Percentiles rank a stretch among this genome's conserved stretches.
phyloP scores from a whole-genome alignment of 495 filamentous ascomycete genomes.

The Aspergillus incahuasiensis region DNA sequence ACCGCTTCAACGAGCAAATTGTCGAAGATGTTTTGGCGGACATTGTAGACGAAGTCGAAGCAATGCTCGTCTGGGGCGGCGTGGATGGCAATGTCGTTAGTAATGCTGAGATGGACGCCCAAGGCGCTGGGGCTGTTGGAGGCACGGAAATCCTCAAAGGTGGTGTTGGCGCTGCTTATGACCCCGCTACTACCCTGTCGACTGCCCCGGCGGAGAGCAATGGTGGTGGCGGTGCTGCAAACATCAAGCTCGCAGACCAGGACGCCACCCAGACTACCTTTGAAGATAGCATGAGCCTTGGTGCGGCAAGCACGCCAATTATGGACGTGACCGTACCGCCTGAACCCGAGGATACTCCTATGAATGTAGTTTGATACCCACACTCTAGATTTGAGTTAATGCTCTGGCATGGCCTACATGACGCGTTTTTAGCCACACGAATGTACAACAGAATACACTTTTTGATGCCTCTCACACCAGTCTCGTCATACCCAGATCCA shows the following conservation, averaged over 20 bases:
- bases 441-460: too few species aligned
- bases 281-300: conserved; percentile 29
- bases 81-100: conserved; percentile 36
- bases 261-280: conserved; percentile 16
- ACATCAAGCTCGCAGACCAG: conserved; percentile 6
- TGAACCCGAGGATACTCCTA: conserved; percentile 6
- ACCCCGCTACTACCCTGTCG: conserved; percentile 22
- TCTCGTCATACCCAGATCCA: too few species aligned
- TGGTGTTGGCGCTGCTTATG: conserved; percentile 35
- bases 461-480: too few species aligned
- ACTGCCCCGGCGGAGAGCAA: neutral
- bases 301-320: conserved; percentile 26
- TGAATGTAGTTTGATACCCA: conserved; percentile 19
- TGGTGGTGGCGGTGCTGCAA: conserved; percentile 10
- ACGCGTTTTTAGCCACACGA: too few species aligned
- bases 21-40: conserved; percentile 92
- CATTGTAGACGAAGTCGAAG: conserved; percentile 83
- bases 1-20: conserved; percentile 90
- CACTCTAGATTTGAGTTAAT: too few species aligned
- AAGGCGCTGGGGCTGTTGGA: conserved; percentile 30
- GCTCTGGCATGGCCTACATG: too few species aligned
- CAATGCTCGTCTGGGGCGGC: conserved; percentile 46
- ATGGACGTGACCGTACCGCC: conserved; percentile 16
- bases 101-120: conserved; percentile 27
- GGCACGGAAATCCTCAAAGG: conserved; percentile 35